Conservation (phyloP, 2,329 filamentous ascomycete species). For the Xylaria sp. region DNA sequence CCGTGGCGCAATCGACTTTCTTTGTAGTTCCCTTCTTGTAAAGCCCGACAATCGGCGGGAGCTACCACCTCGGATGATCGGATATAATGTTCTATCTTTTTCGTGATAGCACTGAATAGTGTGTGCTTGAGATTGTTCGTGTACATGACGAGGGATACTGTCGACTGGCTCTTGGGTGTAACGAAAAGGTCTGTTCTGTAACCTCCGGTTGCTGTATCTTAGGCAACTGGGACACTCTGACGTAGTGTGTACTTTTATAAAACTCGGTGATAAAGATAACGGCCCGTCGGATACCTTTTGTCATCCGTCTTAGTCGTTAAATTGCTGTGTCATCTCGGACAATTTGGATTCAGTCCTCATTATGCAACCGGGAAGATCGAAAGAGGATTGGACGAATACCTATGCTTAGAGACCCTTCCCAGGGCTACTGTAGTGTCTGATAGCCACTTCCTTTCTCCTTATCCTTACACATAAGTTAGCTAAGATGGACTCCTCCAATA, state of each 20-base stretch:
- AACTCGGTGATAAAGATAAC: slow-evolving; percentile 13
- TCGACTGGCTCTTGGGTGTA: background rate
- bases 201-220: background rate
- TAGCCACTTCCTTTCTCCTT: background rate
- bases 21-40: background rate
- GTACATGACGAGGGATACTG: background rate
- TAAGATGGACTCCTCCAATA: background rate
- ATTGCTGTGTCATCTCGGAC: background rate
- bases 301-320: background rate
- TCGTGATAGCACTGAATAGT: background rate
- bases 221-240: background rate
- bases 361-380: background rate
- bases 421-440: background rate
- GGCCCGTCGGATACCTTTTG: slow-evolving; percentile 18
- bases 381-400: background rate
- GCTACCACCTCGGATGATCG: background rate
- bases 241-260: background rate
- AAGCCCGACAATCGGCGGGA: background rate
- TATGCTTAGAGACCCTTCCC: background rate
- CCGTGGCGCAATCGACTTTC: background rate
- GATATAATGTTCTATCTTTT: background rate
- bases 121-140: background rate
- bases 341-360: slow-evolving; percentile 27
- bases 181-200: background rate
- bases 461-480: background rate